phyloP scores from a whole-genome alignment of 805 yeast genomes.

The Suhomyces prunicola region DNA sequence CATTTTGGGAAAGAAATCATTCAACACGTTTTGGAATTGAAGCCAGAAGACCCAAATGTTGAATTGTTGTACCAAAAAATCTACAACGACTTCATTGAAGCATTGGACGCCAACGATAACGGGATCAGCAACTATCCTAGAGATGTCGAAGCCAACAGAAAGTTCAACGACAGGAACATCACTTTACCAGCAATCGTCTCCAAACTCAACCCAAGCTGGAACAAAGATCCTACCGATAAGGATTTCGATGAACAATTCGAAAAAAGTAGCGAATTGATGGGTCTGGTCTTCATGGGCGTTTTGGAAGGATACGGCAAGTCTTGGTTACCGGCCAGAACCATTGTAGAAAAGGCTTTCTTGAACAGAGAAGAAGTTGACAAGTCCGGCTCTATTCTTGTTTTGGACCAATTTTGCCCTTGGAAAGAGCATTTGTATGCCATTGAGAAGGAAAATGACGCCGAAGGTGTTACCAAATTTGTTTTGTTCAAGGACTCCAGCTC shows the following conservation, averaged over 20 bases:
- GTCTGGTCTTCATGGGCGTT: constrained; percentile 65
- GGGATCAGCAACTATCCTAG: constrained; percentile 72
- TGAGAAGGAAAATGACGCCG: constrained; percentile 57
- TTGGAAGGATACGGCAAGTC: constrained; percentile 72
- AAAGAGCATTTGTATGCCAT: constrained; percentile 81
- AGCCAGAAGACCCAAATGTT: constrained; percentile 38
- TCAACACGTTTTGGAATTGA: constrained; percentile 45
- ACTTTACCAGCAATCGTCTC: constrained; percentile 76
- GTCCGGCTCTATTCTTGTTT: constrained; percentile 70
- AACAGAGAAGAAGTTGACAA: constrained; percentile 57
- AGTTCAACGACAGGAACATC: constrained; percentile 69
- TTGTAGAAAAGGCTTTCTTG: constrained; percentile 69
- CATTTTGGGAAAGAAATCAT: constrained; percentile 76
- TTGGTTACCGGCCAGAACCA: constrained; percentile 86
- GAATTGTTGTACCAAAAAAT: constrained; percentile 69
- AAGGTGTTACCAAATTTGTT: constrained; percentile 66
- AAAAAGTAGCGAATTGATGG: constrained; percentile 79
- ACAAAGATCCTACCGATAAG: constrained; percentile 60
- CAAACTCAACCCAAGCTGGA: constrained; percentile 84
- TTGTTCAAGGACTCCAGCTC: constrained; percentile 71
- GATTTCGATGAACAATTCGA: constrained; percentile 64
- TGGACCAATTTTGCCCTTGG: constrained; percentile 89
- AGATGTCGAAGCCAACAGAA: constrained; percentile 51
- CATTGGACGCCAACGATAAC: constrained; percentile 94
- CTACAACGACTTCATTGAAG: constrained; percentile 85